Base-by-base conservation (phyloP, 208 protist species). In the Balamuthia mandrillaris region DNA sequence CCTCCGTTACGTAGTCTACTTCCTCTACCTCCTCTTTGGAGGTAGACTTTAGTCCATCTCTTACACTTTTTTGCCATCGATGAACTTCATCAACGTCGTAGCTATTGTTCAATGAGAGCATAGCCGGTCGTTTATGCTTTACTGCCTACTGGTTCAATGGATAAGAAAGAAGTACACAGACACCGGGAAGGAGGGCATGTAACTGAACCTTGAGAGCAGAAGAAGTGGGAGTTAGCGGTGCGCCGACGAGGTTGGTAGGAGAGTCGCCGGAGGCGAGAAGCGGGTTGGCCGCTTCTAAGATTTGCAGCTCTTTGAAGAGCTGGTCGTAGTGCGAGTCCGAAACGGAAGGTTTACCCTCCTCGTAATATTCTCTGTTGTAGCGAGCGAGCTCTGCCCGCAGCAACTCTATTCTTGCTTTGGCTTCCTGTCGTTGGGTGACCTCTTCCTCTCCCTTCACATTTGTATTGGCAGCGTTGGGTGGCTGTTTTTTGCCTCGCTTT, bases 81-180 rank as follows among this genome's bases (percentile, higher is more conserved):
- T 56, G n/a, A 35, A 12, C 49, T 52, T 41, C 74, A 31, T 82
- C 33, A 6, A 37, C 37, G n/a, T 83, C 77, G 27, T 83, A 83
- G 51, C 54, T 70, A 41, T 83, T 83, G 77, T 49, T 56, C 35
- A 83, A 56, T 27, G 77, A 83, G 12, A 83, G 77, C 77, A 83
- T 83, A 3, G 77, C 54, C 54, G 51, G 44, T 21, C 29, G 65
- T 7, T 37, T 37, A 12, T 14, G 65, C 27, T 83, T n/a, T 10
- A 39, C 58, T 16, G 54, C 77, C 12, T 63, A 35, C 54, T 83
- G 77, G 35, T 37, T 70, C 14, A n/a, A n/a, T n/a, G n/a, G n/a
- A n/a, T n/a, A n/a, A n/a, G n/a, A n/a, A n/a, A n/a, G n/a, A n/a
- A n/a, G n/a, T n/a, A n/a, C 37, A 21, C 66, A 49, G 27, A 68